A percentile compares a stretch with the other conserved stretches of the same genome.
These are phyloP conservation scores for Lecanosticta acicola DNA, from an alignment of 2,329 filamentous ascomycete genomes.

Conservation along the genomic window DNA sequence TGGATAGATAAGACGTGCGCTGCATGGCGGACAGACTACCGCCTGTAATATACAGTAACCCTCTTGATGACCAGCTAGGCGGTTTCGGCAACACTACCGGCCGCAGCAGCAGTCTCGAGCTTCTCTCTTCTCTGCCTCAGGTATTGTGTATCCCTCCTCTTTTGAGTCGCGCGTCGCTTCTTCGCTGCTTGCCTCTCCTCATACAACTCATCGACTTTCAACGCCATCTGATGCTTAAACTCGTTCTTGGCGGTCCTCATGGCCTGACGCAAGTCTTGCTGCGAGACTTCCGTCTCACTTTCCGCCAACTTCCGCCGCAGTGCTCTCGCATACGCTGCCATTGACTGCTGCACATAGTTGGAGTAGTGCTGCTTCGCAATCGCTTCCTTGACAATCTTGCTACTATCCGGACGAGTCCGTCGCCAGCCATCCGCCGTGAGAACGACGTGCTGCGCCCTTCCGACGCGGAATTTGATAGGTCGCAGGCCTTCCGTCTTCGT, in stretches of 20 bases:
- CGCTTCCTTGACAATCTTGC: constrained; percentile 23
- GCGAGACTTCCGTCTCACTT: too few relatives aligned
- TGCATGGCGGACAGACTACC: background rate
- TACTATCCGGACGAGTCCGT: constrained; percentile 21
- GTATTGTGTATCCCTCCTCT: background rate
- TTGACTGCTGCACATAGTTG: constrained; percentile 3
- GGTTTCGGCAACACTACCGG: too few relatives aligned
- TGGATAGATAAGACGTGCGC: background rate
- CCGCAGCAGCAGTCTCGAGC: too few relatives aligned
- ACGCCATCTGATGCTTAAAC: background rate
- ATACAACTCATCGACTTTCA: constrained; percentile 1
- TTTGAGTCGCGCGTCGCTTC: background rate
- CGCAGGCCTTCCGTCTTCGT: constrained; percentile 22
- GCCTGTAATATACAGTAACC: too few relatives aligned
- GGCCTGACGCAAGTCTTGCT: too few relatives aligned
- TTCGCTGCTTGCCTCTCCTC: background rate
- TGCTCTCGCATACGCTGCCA: too few relatives aligned
- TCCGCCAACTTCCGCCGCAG: too few relatives aligned
- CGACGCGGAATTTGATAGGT: constrained; percentile 30
- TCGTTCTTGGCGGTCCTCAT: too few relatives aligned
- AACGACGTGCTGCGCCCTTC: constrained; percentile 25
- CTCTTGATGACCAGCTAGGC: too few relatives aligned
- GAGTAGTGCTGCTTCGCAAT: constrained; percentile 8
- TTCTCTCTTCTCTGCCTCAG: too few relatives aligned
- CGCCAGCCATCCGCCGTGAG: constrained; percentile 29